These are phyloP conservation scores for Allium cepa DNA, from an alignment of 106 monocot genomes.

Conservation along the genomic window DNA sequence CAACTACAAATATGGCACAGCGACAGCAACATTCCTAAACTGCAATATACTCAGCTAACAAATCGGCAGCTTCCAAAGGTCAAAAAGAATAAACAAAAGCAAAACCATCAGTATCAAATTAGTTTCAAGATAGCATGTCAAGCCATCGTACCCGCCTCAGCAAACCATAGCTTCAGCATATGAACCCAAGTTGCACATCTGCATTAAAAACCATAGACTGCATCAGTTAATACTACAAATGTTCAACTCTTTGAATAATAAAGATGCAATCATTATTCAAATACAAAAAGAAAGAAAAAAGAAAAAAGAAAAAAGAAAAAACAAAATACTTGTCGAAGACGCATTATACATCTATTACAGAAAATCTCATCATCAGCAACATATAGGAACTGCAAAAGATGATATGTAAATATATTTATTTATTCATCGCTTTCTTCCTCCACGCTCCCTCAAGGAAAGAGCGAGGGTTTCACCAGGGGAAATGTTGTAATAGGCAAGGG, in stretches of 20 bases:
- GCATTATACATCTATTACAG: not conserved
- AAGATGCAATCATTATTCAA: constrained; percentile 5
- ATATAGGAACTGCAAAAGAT: constrained; percentile 1
- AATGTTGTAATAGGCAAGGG: constrained; percentile 95
- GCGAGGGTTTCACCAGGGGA: constrained; percentile 61
- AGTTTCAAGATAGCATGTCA: too few relatives aligned
- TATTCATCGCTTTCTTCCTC: constrained; percentile 84
- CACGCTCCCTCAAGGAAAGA: constrained; percentile 94
- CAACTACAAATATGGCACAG: too few relatives aligned
- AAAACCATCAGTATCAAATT: too few relatives aligned
- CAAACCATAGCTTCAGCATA: not conserved
- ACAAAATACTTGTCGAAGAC: not conserved
- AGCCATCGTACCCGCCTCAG: too few relatives aligned
- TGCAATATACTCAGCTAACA: too few relatives aligned
- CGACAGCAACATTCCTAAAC: too few relatives aligned
- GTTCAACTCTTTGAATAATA: not conserved
- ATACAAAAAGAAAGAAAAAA: too few relatives aligned
- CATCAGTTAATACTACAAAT: constrained; percentile 6
- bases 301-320: not conserved
- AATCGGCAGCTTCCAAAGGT: too few relatives aligned
- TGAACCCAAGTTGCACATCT: constrained; percentile 15
- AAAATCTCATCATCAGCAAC: not conserved
- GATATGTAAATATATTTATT: constrained; percentile 19
- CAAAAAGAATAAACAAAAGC: too few relatives aligned
- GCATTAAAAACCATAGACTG: constrained; percentile 19